A percentile compares a stretch with the other conserved stretches of the same genome.
Conservation (phyloP, 2,329 filamentous ascomycete genomes). For the Phialophora macrospora region DNA sequence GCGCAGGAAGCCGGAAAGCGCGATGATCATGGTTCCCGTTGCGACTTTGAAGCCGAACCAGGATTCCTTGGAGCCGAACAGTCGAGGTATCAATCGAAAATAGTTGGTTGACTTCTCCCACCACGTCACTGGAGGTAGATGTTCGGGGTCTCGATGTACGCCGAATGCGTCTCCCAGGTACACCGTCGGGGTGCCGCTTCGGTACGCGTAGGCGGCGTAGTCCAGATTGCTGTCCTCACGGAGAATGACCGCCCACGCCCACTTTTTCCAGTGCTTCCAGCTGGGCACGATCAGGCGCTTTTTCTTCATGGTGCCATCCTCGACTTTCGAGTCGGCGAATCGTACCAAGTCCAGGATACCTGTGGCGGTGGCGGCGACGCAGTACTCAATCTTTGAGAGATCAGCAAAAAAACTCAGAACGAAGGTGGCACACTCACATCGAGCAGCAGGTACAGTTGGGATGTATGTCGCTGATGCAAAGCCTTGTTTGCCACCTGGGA, state of each 20-base stretch:
- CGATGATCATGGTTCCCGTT: slow-evolving; percentile 74
- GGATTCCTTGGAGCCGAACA: slow-evolving; percentile 72
- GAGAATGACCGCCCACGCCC: slow-evolving; percentile 60
- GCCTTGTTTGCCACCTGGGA: slow-evolving; percentile 45
- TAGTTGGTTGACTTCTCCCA: slow-evolving; percentile 68
- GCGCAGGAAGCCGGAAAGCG: slow-evolving; percentile 68
- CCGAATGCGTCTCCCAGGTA: slow-evolving; percentile 63
- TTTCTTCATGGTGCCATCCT: slow-evolving; percentile 67
- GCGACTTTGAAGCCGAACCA: slow-evolving; percentile 73
- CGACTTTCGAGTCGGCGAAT: slow-evolving; percentile 68
- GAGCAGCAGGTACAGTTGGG: slow-evolving; percentile 39
- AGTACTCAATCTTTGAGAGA: slow-evolving; percentile 68
- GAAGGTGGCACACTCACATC: slow-evolving; percentile 28
- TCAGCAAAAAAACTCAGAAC: slow-evolving; percentile 62
- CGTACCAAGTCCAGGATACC: slow-evolving; percentile 67
- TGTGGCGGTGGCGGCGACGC: slow-evolving; percentile 64
- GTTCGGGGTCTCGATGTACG: slow-evolving; percentile 69
- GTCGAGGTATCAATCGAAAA: slow-evolving; percentile 62
- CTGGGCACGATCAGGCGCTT: slow-evolving; percentile 69
- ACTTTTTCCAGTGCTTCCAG: slow-evolving; percentile 66
- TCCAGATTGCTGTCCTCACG: slow-evolving; percentile 59
- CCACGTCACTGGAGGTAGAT: slow-evolving; percentile 66
- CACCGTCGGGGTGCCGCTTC: slow-evolving; percentile 55
- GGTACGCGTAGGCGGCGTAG: slow-evolving; percentile 58
- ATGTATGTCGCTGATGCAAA: slow-evolving; percentile 38